These are phyloP conservation scores for Stemphylium lycopersici DNA, from an alignment of 2,329 filamentous ascomycete species.

Conservation along the genomic window DNA sequence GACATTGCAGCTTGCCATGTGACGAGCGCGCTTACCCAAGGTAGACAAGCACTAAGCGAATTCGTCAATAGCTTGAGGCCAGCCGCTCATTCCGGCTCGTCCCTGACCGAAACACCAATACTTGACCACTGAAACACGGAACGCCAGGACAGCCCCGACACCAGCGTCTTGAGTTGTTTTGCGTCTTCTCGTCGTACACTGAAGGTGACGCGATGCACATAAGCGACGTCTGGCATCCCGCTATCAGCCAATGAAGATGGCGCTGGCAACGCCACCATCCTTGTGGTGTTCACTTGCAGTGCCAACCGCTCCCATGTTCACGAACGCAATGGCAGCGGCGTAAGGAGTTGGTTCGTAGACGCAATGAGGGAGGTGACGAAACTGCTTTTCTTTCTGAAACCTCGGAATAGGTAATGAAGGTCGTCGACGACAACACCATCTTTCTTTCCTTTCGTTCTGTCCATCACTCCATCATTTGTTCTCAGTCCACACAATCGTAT, in stretches of 20 bases:
- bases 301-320: constrained; percentile 8
- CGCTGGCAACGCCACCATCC: background rate
- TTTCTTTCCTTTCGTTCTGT: constrained; percentile 3
- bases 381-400: constrained; percentile 13
- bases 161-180: constrained; percentile 29
- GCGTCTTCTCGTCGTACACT: constrained; percentile 5
- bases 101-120: constrained; percentile 25
- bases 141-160: constrained; percentile 30
- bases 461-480: background rate
- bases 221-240: constrained; percentile 1
- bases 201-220: constrained; percentile 8
- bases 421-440: background rate
- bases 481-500: background rate
- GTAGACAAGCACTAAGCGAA: background rate
- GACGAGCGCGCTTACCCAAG: background rate
- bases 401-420: constrained; percentile 5
- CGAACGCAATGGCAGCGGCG: constrained; percentile 13
- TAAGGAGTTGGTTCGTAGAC: constrained; percentile 22
- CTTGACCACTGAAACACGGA: constrained; percentile 27
- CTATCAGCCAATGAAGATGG: constrained; percentile 8
- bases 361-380: constrained; percentile 1
- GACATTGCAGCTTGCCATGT: background rate
- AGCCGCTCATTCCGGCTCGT: constrained; percentile 2
- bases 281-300: constrained; percentile 7
- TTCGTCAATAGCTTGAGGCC: background rate